phyloP scores from a whole-genome alignment of 805 yeast species.

The Myxozyma lipomycoides region DNA sequence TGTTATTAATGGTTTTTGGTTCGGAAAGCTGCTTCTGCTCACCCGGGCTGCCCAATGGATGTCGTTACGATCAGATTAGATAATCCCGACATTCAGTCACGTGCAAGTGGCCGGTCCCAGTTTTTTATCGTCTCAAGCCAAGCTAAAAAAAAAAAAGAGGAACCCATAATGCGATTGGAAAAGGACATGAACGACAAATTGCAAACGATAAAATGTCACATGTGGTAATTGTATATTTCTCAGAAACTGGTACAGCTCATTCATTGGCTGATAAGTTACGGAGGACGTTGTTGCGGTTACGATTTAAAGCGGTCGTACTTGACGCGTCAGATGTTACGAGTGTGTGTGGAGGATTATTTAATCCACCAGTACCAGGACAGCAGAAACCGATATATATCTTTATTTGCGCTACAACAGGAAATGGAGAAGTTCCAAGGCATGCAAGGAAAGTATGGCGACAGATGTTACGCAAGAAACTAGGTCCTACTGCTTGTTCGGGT shows the following conservation, averaged over 20 bases:
- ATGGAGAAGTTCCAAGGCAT: conserved; percentile 86
- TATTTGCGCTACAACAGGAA: conserved; percentile 88
- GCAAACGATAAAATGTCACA: conserved; percentile 28
- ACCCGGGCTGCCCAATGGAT: no score
- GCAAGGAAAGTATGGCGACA: conserved; percentile 70
- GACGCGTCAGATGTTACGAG: conserved; percentile 58
- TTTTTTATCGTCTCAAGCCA: not conserved
- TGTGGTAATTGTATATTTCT: conserved; percentile 72
- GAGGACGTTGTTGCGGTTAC: conserved; percentile 51
- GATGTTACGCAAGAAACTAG: conserved; percentile 61
- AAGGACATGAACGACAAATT: no score
- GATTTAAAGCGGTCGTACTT: conserved; percentile 47
- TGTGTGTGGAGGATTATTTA: conserved; percentile 19
- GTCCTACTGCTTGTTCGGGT: conserved; percentile 58
- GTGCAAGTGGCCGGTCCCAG: no score
- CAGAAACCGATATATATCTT: conserved; percentile 46
- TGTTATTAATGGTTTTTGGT: no score
- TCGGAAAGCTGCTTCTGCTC: no score
- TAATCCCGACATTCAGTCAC: no score
- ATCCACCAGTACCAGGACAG: conserved; percentile 30
- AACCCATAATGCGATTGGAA: no score
- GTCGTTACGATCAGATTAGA: no score
- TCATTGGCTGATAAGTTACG: conserved; percentile 72
- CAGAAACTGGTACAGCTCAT: conserved; percentile 89
- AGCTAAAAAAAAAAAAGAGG: no score